phyloP scores from a whole-genome alignment of 352 stramenopile genomes.

The Globisporangium barbulae region DNA sequence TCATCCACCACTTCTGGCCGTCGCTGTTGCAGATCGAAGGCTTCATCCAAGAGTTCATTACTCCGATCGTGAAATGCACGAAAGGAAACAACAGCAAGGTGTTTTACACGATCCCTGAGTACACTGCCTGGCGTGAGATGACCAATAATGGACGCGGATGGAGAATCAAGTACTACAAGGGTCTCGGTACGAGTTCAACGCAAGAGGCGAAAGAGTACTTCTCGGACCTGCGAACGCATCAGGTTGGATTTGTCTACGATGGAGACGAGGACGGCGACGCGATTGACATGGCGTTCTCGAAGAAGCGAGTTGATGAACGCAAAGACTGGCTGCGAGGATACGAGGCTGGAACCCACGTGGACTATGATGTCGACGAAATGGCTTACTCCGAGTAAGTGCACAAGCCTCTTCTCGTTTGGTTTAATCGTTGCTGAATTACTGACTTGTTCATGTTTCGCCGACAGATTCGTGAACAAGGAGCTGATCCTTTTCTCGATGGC shows the following conservation, averaged over 20 bases:
- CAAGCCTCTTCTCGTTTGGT: not conserved
- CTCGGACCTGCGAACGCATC: constrained; percentile 90
- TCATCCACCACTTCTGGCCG: constrained; percentile 99
- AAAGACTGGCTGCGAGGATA: constrained; percentile 95
- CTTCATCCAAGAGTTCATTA: constrained; percentile 96
- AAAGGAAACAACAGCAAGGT: constrained; percentile 81
- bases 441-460: constrained; percentile 11
- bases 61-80: constrained; percentile 96
- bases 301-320: constrained; percentile 94
- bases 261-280: constrained; percentile 85
- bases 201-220: constrained; percentile 98
- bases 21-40: constrained; percentile 89
- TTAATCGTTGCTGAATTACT: constrained; percentile 1
- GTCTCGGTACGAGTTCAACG: constrained; percentile 97
- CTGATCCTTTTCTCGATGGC: constrained; percentile 98
- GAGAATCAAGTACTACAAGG: constrained; percentile 99
- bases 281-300: constrained; percentile 98
- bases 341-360: constrained; percentile 84
- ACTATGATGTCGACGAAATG: constrained; percentile 92
- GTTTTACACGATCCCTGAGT: constrained; percentile 98
- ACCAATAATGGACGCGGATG: constrained; percentile 91
- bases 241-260: constrained; percentile 93
- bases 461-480: constrained; percentile 97
- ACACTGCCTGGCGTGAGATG: constrained; percentile 90
- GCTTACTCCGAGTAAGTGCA: constrained; percentile 86